Conservation (phyloP, 106 monocot species). For the Xerophyta viscosa region DNA sequence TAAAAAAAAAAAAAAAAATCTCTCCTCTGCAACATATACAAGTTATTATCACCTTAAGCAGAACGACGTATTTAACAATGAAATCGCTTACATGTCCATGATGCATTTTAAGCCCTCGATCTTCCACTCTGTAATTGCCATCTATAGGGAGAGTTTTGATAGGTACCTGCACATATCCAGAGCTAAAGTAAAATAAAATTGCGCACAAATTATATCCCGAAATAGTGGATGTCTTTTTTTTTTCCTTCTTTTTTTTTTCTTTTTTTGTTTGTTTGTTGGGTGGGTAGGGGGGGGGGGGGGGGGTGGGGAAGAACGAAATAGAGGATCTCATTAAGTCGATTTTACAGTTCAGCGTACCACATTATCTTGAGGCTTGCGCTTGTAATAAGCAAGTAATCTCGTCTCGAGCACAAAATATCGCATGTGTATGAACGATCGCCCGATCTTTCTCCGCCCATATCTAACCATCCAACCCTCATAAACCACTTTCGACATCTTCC, state of each 20-base stretch:
- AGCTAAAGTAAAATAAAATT: not conserved
- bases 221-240: too few species aligned
- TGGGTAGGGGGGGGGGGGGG: too few species aligned
- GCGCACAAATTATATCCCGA: too few species aligned
- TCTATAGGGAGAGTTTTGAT: slow-evolving; percentile 76
- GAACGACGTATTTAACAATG: too few species aligned
- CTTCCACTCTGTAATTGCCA: slow-evolving; percentile 94
- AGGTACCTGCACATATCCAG: slow-evolving; percentile 41
- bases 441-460: slow-evolving; percentile 81
- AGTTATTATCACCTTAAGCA: too few species aligned
- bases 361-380: slow-evolving; percentile 80
- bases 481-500: slow-evolving; percentile 13
- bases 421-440: slow-evolving; percentile 79
- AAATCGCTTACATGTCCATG: slow-evolving; percentile 69
- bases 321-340: too few species aligned
- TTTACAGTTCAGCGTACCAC: slow-evolving; percentile 25
- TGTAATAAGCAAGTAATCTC: slow-evolving; percentile 78
- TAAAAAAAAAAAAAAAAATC: too few species aligned
- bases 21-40: too few species aligned
- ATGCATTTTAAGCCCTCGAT: slow-evolving; percentile 84
- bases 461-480: slow-evolving; percentile 93
- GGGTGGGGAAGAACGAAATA: too few species aligned
- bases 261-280: too few species aligned
- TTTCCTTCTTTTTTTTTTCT: too few species aligned
- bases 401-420: slow-evolving; percentile 80